phyloP scores from a whole-genome alignment of 2,329 filamentous ascomycete genomes.

The Septoria linicola region DNA sequence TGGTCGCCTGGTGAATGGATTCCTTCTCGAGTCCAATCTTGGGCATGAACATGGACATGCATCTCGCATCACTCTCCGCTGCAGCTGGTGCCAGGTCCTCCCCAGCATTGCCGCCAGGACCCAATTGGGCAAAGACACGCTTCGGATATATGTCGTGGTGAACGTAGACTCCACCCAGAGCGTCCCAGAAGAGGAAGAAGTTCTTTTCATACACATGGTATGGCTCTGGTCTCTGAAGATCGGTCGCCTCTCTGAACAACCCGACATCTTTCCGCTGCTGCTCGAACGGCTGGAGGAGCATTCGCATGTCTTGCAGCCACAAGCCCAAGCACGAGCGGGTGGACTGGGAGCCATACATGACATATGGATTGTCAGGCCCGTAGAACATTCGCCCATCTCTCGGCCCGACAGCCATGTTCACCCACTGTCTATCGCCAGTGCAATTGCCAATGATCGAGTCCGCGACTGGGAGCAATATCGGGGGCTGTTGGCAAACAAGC shows the following conservation, averaged over 20 bases:
- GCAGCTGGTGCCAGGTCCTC: slow-evolving; percentile 48
- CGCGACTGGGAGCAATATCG: slow-evolving; percentile 48
- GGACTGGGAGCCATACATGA: slow-evolving; percentile 58
- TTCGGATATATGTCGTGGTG: slow-evolving; percentile 56
- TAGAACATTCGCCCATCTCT: slow-evolving; percentile 61
- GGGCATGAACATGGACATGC: slow-evolving; percentile 45
- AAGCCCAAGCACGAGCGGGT: slow-evolving; percentile 56
- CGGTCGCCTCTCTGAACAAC: slow-evolving; percentile 48
- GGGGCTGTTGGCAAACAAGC: slow-evolving; percentile 46
- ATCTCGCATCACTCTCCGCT: slow-evolving; percentile 44
- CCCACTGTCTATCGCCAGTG: slow-evolving; percentile 44
- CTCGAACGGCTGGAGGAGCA: slow-evolving; percentile 44
- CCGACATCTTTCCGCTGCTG: slow-evolving; percentile 26
- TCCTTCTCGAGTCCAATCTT: slow-evolving; percentile 12
- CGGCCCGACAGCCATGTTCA: slow-evolving; percentile 53
- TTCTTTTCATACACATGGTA: slow-evolving; percentile 58
- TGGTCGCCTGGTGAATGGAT: slow-evolving; percentile 61
- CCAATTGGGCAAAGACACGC: slow-evolving; percentile 52
- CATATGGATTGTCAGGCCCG: slow-evolving; percentile 52
- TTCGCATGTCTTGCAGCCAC: slow-evolving; percentile 56
- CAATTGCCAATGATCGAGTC: slow-evolving; percentile 50
- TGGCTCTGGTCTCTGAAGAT: slow-evolving; percentile 53
- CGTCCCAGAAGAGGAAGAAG: slow-evolving; percentile 63
- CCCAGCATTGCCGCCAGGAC: slow-evolving; percentile 48
- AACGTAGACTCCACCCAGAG: slow-evolving; percentile 46